Conservation (phyloP, 805 yeast species). For the Yamadazyma olivae region DNA sequence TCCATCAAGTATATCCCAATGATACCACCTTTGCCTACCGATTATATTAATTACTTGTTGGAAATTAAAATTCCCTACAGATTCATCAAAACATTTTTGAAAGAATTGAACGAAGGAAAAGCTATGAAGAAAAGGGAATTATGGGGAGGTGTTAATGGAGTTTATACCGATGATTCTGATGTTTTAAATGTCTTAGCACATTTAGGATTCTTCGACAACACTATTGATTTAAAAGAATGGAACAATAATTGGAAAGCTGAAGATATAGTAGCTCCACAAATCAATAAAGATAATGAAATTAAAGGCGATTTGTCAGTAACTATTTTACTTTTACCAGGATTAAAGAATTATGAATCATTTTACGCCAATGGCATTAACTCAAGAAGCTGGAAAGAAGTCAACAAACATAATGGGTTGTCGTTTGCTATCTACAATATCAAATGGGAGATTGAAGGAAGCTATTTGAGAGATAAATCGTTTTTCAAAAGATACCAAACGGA, state of each 20-base stretch:
- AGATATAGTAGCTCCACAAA: constrained; percentile 24
- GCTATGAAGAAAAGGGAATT: constrained; percentile 38
- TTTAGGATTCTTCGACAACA: constrained; percentile 56
- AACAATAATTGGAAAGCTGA: constrained; percentile 24
- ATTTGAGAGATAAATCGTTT: constrained; percentile 24
- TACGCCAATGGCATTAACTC: constrained; percentile 69
- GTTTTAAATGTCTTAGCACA: constrained; percentile 72
- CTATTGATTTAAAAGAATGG: constrained; percentile 28
- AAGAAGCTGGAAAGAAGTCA: constrained; percentile 58
- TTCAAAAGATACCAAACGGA: constrained; percentile 28
- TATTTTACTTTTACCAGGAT: constrained; percentile 62
- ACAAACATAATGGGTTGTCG: constrained; percentile 78
- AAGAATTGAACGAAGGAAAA: constrained; percentile 41
- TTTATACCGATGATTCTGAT: constrained; percentile 94
- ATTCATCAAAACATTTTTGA: constrained; percentile 35
- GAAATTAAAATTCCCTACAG: constrained; percentile 56
- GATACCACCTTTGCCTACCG: constrained; percentile 35
- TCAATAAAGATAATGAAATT: constrained; percentile 18
- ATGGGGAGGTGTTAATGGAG: constrained; percentile 81
- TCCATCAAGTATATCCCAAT: constrained; percentile 29
- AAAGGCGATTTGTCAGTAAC: constrained; percentile 56
- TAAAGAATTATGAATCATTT: constrained; percentile 62
- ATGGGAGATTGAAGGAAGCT: constrained; percentile 39
- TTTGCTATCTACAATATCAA: constrained; percentile 55
- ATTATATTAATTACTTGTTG: constrained; percentile 40